Base-by-base conservation (phyloP, 345 rosid genomes). In the Boechera stricta region DNA sequence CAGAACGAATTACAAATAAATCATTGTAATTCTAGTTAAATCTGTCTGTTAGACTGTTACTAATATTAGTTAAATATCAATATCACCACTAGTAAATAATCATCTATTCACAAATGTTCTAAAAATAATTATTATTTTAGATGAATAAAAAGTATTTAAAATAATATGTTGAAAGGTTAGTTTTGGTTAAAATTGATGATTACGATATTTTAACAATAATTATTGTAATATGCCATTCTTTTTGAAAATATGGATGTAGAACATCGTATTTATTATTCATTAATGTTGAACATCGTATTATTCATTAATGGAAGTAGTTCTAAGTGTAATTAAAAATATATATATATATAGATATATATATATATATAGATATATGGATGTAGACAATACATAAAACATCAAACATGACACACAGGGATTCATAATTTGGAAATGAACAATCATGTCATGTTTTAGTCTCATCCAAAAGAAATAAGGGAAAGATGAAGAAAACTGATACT, bases 361-460 rank as follows among this genome's bases (percentile, higher is more conserved):
- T 21, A 28, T 10, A 21, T 21, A 21, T 21, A 21, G 1, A 21
- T 21, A 28, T 10, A 29, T 51, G 45, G 63, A 73, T 53, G 57
- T 13, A 33, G 62, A 64, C 57, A 18, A 64, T 44, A 42, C 71
- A 32, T 18, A 13, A n/a, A 55, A 41, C 55, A 54, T 13, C 16
- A 33, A 53, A 54, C 57, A 54, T 64, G 56, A 41, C 12, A 42
- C 1, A 73, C 28, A 64, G 4, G 12, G 56, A 64, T 53, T 53
- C 18, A 44, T 26, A 55, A 7, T 64, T 64, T 74, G 77, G 64
- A 74, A 54, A 64, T 55, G 65, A 74, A 31, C 64, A 42, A 64
- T 73, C 16, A 18, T 59, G 53, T 59, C 59, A 48, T 58, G 52
- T 51, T 38, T 59, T 35, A 21, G 58, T 59, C 48, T 71, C 48